Evolutionary conservation across 2,329 filamentous ascomycete species (phyloP), one percentile per base, ranked within the genome.

Genomic region (Dothideomycetes sp.): DNA sequence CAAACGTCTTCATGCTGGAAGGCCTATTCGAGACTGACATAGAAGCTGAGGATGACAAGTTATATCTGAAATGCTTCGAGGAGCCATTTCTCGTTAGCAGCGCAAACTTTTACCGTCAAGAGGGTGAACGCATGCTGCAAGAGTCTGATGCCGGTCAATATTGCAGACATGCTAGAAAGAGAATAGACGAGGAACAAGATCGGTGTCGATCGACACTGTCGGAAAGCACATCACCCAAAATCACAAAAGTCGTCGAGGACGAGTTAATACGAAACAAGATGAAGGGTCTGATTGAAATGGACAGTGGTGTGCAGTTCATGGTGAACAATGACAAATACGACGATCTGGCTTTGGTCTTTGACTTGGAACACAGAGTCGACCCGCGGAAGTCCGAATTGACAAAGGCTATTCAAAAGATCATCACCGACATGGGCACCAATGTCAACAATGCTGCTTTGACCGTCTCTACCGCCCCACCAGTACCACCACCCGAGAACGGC

Each of bases 1-100:
- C 84, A 37, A 89, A 85, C 56, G 75, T 86, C 3, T 79, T 83
- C 50, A 95, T 98, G 87, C 71, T 98, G 4, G 89, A 93, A 55
- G 77, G 77, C 5, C 69, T 98, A 0, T 93, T 94, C 57, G 83
- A 94, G 57, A 80, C 79, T 0, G 76, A 87, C 41, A 72, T 79
- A 3, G 87, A 94, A 54, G 73, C 76, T 4, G 83, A 93, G 47
- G 70, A 75, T 34, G 75, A 84, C 31, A 91, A 87, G 52, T 68
- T 98, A 0, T 98, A 98, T 55, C 63, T 87, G 19, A 84, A 79
- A 1, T 72, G 74, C 0, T 96, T 98, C 51, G 87, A 98, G 58
- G 76, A 77, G 1, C 72, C 74, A 8, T 94, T 91, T 52, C 62
- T 96, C 4, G 60, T 69, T 1, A 74, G 76, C 3, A 94, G 85